Percentiles rank a stretch among this genome's conserved stretches.
These are phyloP conservation scores for Gaultheria prostrata DNA, from an alignment of 148 eudicot species.

Conservation along the genomic window DNA sequence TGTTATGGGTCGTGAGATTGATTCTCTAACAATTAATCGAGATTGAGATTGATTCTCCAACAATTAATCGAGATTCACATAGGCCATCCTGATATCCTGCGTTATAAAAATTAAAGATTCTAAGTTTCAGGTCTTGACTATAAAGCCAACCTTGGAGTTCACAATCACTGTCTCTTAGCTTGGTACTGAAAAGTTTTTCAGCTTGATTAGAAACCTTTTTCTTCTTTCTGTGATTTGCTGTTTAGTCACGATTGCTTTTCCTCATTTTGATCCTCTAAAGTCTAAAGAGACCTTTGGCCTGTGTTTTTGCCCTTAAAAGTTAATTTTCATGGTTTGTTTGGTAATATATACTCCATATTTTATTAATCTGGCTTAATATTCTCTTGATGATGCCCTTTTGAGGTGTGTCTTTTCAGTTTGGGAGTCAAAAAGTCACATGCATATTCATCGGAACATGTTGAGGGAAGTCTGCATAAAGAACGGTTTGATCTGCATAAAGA, in stretches of 20 bases:
- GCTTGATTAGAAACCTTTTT: not conserved
- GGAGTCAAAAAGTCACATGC: not conserved
- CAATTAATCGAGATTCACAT: no score
- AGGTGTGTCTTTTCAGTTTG: not conserved
- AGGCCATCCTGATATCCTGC: no score
- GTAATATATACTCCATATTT: not conserved
- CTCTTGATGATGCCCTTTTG: not conserved
- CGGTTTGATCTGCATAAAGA: not conserved
- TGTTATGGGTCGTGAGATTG: no score
- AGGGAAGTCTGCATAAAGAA: constrained; percentile 8
- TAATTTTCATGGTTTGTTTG: not conserved
- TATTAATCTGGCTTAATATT: not conserved
- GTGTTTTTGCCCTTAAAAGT: not conserved
- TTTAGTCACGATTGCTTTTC: not conserved
- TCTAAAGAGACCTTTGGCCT: not conserved
- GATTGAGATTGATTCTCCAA: no score
- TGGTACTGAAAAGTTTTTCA: not conserved
- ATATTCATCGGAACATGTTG: constrained; percentile 1
- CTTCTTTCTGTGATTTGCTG: not conserved
- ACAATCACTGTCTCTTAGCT: not conserved
- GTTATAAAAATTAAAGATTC: no score
- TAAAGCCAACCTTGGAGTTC: not conserved
- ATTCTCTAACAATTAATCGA: no score
- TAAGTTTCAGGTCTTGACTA: not conserved
- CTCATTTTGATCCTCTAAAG: not conserved